Evolutionary conservation across 129 eudicot species (phyloP).

Genomic region (Lactuca sativa): DNA sequence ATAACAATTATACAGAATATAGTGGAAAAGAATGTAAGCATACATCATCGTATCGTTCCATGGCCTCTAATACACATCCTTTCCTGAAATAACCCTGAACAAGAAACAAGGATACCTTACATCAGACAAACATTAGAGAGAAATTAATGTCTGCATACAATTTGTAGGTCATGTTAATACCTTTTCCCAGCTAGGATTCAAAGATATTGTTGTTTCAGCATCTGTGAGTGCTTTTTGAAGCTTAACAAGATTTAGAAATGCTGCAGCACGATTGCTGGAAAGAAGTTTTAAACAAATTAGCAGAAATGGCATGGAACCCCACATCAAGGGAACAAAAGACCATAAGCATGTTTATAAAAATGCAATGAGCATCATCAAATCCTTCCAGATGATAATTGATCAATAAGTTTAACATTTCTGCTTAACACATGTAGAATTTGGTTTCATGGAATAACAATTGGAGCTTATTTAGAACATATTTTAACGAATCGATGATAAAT

Average conservation of each 20-base stretch:
- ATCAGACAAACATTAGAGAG: background rate
- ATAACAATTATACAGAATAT: slow-evolving; percentile 6
- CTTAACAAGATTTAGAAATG: slow-evolving; percentile 83
- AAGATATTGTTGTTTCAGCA: slow-evolving; percentile 83
- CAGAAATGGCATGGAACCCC: background rate
- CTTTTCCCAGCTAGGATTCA: slow-evolving; percentile 96
- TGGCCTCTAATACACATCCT: slow-evolving; percentile 94
- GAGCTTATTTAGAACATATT: background rate
- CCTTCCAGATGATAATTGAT: slow-evolving; percentile 1
- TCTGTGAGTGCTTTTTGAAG: slow-evolving; percentile 90
- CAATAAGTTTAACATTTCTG: background rate
- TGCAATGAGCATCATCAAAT: too few relatives aligned
- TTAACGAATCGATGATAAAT: background rate
- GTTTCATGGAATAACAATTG: background rate
- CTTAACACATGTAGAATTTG: too few relatives aligned
- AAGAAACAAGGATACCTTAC: slow-evolving; percentile 8
- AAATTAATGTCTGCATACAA: background rate
- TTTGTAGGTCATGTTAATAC: slow-evolving; percentile 27
- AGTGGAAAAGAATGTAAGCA: slow-evolving; percentile 13
- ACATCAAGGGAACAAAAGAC: background rate
- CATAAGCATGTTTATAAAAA: too few relatives aligned
- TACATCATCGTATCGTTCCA: slow-evolving; percentile 94
- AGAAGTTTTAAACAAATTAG: slow-evolving; percentile 2
- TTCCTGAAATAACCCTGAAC: slow-evolving; percentile 94
- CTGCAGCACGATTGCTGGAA: slow-evolving; percentile 96